phyloP scores from a whole-genome alignment of 345 rosid genomes.

The Leavenworthia alabamica region DNA sequence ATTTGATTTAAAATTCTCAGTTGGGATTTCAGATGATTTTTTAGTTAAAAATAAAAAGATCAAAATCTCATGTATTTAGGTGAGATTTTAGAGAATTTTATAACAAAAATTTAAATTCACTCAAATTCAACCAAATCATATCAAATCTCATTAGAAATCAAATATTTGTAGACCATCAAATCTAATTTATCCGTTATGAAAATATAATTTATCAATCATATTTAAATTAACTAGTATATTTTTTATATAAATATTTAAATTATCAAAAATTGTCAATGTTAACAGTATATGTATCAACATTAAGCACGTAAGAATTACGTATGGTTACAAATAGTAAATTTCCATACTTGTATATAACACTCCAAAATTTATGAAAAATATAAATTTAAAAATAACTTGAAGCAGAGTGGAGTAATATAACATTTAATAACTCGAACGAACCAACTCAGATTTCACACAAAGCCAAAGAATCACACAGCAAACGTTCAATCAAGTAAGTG shows the following conservation, averaged over 20 bases:
- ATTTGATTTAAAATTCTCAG: too few species aligned
- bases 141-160: too few species aligned
- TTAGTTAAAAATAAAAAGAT: too few species aligned
- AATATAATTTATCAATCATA: not conserved
- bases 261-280: not conserved
- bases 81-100: too few species aligned
- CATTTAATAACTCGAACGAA: constrained; percentile 15
- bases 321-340: not conserved
- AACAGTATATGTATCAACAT: too few species aligned
- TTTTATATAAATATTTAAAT: not conserved
- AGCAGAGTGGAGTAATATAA: not conserved
- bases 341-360: not conserved
- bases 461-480: constrained; percentile 23
- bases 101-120: too few species aligned
- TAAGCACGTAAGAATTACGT: not conserved
- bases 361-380: not conserved
- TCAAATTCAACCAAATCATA: too few species aligned
- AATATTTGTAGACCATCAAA: too few species aligned
- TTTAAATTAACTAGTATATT: not conserved
- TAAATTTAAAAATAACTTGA: not conserved
- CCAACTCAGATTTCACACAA: constrained; percentile 13
- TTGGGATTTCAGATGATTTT: too few species aligned
- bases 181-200: not conserved
- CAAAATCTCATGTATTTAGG: too few species aligned
- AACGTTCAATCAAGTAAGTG: not conserved